phyloP scores from a whole-genome alignment of 345 rosid species.

The Populus davidiana region DNA sequence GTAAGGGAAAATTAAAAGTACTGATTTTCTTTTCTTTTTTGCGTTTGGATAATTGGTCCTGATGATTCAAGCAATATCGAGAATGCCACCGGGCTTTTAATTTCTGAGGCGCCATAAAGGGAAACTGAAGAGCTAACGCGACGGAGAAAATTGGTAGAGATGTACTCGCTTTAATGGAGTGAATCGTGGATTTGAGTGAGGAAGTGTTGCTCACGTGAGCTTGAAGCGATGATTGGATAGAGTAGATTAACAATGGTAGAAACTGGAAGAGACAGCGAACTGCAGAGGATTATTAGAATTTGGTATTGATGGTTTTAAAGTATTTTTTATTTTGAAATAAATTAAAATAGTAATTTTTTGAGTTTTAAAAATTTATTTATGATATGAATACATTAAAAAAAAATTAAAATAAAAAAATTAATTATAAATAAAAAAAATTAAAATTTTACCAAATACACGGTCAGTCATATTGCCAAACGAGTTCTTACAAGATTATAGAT shows the following conservation, averaged over 20 bases:
- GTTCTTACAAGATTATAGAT: no score
- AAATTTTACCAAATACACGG: accelerated
- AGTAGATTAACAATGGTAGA: no score
- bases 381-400: no score
- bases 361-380: no score
- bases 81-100: conserved; percentile 21
- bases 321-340: no score
- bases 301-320: no score
- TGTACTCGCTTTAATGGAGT: not conserved
- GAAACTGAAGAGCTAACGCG: not conserved
- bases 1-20: conserved; percentile 5
- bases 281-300: no score
- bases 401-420: no score
- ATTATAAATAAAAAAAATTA: no score
- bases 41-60: not conserved
- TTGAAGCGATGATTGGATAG: no score
- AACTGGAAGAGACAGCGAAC: no score
- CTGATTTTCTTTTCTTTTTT: conserved; percentile 12
- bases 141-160: accelerated
- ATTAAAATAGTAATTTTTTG: no score
- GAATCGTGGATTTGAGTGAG: not conserved
- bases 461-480: accelerated
- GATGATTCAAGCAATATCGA: not conserved
- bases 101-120: conserved; percentile 17
- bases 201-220: not conserved